Percentiles rank a stretch among this genome's conserved stretches.
Conservation (phyloP, 140 eudicot species). For the Anethum foeniculum region DNA sequence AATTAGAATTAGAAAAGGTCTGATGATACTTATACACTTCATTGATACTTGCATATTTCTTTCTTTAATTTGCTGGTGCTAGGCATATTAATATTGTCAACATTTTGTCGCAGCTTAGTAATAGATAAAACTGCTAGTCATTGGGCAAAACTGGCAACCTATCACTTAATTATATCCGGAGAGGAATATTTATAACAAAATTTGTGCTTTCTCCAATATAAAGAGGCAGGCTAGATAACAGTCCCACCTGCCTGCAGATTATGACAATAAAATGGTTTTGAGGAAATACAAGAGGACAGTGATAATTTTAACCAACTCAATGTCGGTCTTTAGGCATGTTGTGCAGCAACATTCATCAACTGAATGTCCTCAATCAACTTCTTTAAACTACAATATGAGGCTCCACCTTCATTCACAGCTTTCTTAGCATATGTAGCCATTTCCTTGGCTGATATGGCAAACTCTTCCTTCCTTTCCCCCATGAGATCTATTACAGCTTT, state of each 20-base stretch:
- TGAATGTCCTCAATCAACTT: slow-evolving; percentile 38
- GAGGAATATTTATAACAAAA: neutral
- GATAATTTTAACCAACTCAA: neutral
- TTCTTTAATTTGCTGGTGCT: too few species aligned
- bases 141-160: too few species aligned
- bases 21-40: too few species aligned
- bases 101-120: too few species aligned
- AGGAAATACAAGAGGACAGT: neutral
- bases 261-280: neutral
- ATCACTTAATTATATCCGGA: too few species aligned
- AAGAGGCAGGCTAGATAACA: neutral
- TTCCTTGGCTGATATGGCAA: slow-evolving; percentile 24
- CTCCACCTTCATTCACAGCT: slow-evolving; percentile 41
- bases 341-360: slow-evolving; percentile 25
- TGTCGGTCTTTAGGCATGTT: neutral
- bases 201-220: neutral
- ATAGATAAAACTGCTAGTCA: too few species aligned
- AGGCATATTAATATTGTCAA: too few species aligned
- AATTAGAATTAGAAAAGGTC: too few species aligned
- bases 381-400: slow-evolving; percentile 29
- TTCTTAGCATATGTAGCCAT: slow-evolving; percentile 22
- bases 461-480: slow-evolving; percentile 33
- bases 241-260: neutral
- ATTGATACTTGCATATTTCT: too few species aligned
- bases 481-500: slow-evolving; percentile 35